A percentile compares a stretch with the other conserved stretches of the same genome.
Evolutionary conservation across 768 basidiomycete species (phyloP).

Genomic region (Calocera viscosa): DNA sequence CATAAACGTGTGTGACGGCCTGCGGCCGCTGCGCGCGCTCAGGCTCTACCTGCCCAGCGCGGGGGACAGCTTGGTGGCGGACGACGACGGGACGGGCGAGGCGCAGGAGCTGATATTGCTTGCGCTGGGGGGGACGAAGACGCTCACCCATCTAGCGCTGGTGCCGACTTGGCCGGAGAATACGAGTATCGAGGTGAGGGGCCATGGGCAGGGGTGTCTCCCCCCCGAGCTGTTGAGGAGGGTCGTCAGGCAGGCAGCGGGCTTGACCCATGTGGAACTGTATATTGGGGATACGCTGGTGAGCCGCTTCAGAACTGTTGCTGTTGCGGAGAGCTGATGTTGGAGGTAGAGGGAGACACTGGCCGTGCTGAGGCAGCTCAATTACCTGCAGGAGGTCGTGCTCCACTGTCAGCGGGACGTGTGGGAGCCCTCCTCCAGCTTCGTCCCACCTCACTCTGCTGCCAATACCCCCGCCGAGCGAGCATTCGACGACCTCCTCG

Average conservation of each 20-base stretch:
- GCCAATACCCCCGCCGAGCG: background rate
- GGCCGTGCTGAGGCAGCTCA: background rate
- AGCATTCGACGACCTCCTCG: background rate
- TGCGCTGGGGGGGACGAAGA: background rate
- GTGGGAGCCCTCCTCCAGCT: background rate
- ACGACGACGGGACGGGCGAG: background rate
- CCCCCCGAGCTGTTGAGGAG: background rate
- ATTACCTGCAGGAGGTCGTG: background rate
- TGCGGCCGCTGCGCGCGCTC: background rate
- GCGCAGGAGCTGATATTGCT: background rate
- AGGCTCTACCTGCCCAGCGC: background rate
- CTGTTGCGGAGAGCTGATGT: background rate
- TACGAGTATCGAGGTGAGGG: background rate
- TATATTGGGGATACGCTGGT: conserved; percentile 5
- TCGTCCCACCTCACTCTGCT: background rate
- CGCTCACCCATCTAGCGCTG: background rate
- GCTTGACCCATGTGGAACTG: background rate
- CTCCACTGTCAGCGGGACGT: background rate
- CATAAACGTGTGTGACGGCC: background rate
- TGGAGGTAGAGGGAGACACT: background rate
- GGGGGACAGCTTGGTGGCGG: background rate
- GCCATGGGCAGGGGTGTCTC: background rate
- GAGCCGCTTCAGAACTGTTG: background rate
- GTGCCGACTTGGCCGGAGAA: background rate
- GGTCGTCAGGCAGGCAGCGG: background rate